phyloP scores from a whole-genome alignment of 1,139 yeast genomes.

The Torulaspora globosa region DNA sequence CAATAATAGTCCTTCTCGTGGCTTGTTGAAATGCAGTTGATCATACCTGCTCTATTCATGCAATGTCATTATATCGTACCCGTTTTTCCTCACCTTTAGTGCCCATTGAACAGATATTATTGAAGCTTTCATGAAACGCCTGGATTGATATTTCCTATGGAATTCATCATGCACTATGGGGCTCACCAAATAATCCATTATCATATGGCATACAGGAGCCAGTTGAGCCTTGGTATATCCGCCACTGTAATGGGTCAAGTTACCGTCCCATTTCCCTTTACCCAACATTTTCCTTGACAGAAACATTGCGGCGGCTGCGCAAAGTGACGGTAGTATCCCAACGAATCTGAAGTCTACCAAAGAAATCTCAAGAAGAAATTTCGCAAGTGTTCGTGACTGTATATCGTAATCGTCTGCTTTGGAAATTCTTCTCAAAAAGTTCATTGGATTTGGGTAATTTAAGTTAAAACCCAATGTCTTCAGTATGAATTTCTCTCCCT shows the following conservation, averaged over 20 bases:
- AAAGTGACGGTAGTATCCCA: conserved; percentile 73
- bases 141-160: conserved; percentile 87
- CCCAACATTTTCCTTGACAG: conserved; percentile 75
- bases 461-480: conserved; percentile 74
- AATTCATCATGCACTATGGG: conserved; percentile 93
- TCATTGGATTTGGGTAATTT: conserved; percentile 92
- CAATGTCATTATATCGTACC: conserved; percentile 39
- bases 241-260: conserved; percentile 83
- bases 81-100: conserved; percentile 44
- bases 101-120: conserved; percentile 91
- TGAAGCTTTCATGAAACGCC: conserved; percentile 88
- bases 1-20: background rate
- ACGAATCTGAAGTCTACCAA: conserved; percentile 77
- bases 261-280: conserved; percentile 73
- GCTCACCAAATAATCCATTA: conserved; percentile 70
- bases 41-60: conserved; percentile 27
- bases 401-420: conserved; percentile 95
- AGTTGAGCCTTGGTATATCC: conserved; percentile 78
- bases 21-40: conserved; percentile 2
- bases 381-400: conserved; percentile 86
- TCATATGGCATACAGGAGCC: conserved; percentile 64
- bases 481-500: conserved; percentile 79
- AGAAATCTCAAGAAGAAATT: conserved; percentile 79
- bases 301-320: conserved; percentile 92
- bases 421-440: conserved; percentile 84